Base-by-base conservation (phyloP, 139 green algal genomes). In the Diplosphaera chodatii region DNA sequence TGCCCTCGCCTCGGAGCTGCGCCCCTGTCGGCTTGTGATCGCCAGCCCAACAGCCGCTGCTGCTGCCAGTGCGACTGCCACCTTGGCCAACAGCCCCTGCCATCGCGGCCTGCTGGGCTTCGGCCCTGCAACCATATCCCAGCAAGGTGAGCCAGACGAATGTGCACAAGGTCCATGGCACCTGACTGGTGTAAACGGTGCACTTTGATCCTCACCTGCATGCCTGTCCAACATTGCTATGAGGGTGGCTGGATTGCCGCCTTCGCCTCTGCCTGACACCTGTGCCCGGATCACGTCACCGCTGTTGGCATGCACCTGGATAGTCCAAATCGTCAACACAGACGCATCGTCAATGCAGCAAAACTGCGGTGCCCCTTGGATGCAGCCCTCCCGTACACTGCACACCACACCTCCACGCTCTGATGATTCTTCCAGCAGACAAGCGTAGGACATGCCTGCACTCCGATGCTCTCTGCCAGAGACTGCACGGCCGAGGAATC, bases 351-450 rank as follows among this genome's bases (percentile, higher is more conserved):
- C 8, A 48, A 6, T 48, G 37, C 55, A 64, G n/a, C 4, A 23
- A 6, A 64, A 28, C 55, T 64, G 55, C 55, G 20, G 55, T 64
- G 55, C n/a, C n/a, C n/a, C n/a, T n/a, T n/a, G n/a, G n/a, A n/a
- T n/a, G n/a, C n/a, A n/a, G n/a, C n/a, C n/a, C n/a, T n/a, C n/a
- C n/a, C n/a, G n/a, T n/a, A n/a, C n/a, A n/a, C n/a, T n/a, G n/a
- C n/a, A n/a, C 55, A 63, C 4, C 55, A 27, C 31, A 55, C 64
- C 8, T 71, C 66, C 23, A 63, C n/a, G 4, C 21, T n/a, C 34
- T 63, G 33, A 37, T 37, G 37, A 21, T 20, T 8, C 37, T 71
- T 71, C 66, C 66, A 71, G 40, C 23, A 32, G 25, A 63, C n/a
- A 5, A 71, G 13, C 10, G 66, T 71, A n/a, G 66, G 66, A 20